Evolutionary conservation across 2,329 filamentous ascomycete genomes (phyloP).

Genomic region (Neocucurbitaria cava): DNA sequence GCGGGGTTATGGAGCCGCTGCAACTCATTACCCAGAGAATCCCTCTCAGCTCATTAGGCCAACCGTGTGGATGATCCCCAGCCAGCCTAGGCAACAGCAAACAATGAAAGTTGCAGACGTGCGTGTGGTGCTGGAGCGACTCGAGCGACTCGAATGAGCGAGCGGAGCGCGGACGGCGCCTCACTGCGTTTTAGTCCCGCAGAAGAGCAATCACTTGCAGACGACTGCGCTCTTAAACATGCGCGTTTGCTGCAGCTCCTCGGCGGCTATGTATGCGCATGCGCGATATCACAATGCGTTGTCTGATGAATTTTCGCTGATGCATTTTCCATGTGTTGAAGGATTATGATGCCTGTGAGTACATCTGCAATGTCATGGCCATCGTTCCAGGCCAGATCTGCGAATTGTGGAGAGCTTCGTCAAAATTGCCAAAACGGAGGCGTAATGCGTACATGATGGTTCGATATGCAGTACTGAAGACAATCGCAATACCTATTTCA

Average conservation of each 20-base stretch:
- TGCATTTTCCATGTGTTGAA: constrained; percentile 10
- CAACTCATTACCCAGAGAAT: neutral
- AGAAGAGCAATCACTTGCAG: constrained; percentile 24
- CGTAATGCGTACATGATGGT: neutral
- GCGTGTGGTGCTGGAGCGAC: neutral
- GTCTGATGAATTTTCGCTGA: constrained; percentile 9
- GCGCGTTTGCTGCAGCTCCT: constrained; percentile 23
- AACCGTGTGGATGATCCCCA: neutral
- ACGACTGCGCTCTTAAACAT: constrained; percentile 15
- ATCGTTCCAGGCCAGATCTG: neutral
- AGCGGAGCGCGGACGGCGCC: constrained; percentile 5
- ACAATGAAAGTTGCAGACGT: constrained; percentile 7
- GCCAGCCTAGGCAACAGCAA: neutral
- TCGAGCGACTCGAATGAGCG: neutral
- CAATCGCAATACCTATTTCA: neutral
- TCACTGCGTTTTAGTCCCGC: constrained; percentile 4
- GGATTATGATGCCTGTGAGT: neutral
- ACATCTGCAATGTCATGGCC: neutral
- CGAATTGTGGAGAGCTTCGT: constrained; percentile 2
- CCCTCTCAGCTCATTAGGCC: neutral
- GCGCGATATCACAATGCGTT: constrained; percentile 33
- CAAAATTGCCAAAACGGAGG: neutral
- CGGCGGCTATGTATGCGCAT: constrained; percentile 35
- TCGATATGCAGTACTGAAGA: neutral
- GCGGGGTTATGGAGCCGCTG: constrained; percentile 8